A percentile compares a stretch with the other conserved stretches of the same genome.
These are phyloP conservation scores for Saturnispora galanensis DNA, from an alignment of 805 yeast species.

Conservation along the genomic window DNA sequence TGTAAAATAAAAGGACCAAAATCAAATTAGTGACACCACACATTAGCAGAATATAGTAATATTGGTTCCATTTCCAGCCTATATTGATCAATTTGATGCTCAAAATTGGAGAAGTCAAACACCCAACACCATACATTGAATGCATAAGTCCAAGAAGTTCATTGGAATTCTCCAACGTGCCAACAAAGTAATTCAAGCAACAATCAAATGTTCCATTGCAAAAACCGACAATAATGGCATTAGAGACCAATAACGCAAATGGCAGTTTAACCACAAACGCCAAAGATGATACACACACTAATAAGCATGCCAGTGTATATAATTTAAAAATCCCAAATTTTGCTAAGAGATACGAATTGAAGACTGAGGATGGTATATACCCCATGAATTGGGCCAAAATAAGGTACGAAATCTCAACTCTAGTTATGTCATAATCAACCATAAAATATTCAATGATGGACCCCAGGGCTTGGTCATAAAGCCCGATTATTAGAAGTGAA, in stretches of 20 bases:
- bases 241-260: conserved; percentile 29
- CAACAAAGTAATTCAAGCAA: conserved; percentile 43
- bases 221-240: conserved; percentile 38
- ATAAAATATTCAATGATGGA: conserved; percentile 46
- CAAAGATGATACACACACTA: conserved; percentile 11
- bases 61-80: conserved; percentile 35
- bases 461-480: conserved; percentile 54
- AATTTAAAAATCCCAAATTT: conserved; percentile 41
- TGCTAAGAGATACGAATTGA: conserved; percentile 34
- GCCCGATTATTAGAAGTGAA: conserved; percentile 39
- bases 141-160: conserved; percentile 43
- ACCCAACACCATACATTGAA: conserved; percentile 45
- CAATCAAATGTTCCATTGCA: conserved; percentile 53
- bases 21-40: conserved; percentile 22
- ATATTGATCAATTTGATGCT: conserved; percentile 32
- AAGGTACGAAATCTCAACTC: conserved; percentile 38
- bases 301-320: conserved; percentile 20
- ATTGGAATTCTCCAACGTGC: conserved; percentile 36
- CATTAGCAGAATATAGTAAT: conserved; percentile 30
- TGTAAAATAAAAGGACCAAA: conserved; percentile 24
- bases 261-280: conserved; percentile 34
- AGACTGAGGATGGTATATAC: conserved; percentile 42
- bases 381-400: conserved; percentile 47
- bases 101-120: conserved; percentile 40
- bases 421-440: conserved; percentile 36